Percentiles rank a stretch among this genome's conserved stretches.
Evolutionary conservation across 805 yeast genomes (phyloP).

Genomic region (Kluyveromyces nonfermentans): DNA sequence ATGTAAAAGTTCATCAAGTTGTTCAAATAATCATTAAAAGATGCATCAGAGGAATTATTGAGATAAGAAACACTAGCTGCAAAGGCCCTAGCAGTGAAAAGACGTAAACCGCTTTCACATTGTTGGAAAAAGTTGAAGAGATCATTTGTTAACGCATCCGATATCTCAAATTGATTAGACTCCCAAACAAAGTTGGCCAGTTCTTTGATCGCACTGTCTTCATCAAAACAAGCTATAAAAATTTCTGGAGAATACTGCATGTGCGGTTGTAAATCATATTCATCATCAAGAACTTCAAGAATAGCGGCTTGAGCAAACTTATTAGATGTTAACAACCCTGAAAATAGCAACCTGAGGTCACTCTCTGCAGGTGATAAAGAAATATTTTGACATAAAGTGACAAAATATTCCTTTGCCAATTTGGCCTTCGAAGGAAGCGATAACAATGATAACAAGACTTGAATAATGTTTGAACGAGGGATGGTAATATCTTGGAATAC

Average conservation of each 20-base stretch:
- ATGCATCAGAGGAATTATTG: conserved; percentile 16
- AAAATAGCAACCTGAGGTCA: conserved; percentile 53
- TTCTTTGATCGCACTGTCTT: conserved; percentile 49
- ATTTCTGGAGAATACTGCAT: conserved; percentile 52
- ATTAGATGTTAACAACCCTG: conserved; percentile 49
- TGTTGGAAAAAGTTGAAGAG: conserved; percentile 46
- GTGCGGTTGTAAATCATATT: conserved; percentile 43
- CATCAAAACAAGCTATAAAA: conserved; percentile 72
- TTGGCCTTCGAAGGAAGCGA: conserved; percentile 70
- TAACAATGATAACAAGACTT: conserved; percentile 56
- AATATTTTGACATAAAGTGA: conserved; percentile 67
- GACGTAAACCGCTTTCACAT: conserved; percentile 56
- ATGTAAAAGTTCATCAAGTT: conserved; percentile 47
- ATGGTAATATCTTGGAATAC: conserved; percentile 55
- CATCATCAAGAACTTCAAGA: conserved; percentile 78
- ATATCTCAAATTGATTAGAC: conserved; percentile 46
- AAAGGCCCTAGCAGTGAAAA: conserved; percentile 58
- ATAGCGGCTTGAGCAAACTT: conserved; percentile 69
- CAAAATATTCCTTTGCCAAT: conserved; percentile 72
- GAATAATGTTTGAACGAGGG: conserved; percentile 59
- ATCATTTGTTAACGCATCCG: conserved; percentile 30
- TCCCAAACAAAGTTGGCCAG: conserved; percentile 79
- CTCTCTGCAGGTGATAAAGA: conserved; percentile 46
- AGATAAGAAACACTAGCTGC: conserved; percentile 42
- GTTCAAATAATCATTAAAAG: conserved; percentile 31